Evolutionary conservation across 441 rosid genomes (phyloP).

Genomic region (Adansonia grandidieri): DNA sequence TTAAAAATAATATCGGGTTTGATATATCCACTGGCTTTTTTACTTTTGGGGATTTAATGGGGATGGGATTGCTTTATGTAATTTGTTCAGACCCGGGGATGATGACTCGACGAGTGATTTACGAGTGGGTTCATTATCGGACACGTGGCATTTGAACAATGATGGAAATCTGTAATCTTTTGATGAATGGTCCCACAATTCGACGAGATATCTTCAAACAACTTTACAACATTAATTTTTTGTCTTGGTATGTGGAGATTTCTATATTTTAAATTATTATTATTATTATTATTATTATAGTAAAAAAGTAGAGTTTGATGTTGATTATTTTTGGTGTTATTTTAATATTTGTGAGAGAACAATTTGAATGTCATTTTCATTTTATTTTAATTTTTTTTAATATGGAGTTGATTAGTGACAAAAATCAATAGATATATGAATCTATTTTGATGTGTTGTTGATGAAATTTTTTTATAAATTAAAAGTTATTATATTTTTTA

Average conservation of each 20-base stretch:
- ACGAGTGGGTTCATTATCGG: conserved; percentile 11
- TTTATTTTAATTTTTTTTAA: background rate
- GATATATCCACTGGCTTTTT: conserved; percentile 8
- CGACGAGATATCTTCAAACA: background rate
- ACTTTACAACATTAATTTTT: background rate
- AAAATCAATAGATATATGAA: background rate
- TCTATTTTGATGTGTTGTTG: too few relatives aligned
- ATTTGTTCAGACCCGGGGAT: conserved; percentile 29
- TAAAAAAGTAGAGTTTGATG: too few relatives aligned
- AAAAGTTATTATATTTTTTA: too few relatives aligned
- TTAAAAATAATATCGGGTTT: too few relatives aligned
- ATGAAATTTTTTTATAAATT: conserved; percentile 16
- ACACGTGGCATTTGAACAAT: conserved; percentile 37
- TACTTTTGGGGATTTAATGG: conserved; percentile 16
- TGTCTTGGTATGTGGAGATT: background rate
- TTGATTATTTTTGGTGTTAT: background rate
- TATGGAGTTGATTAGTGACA: background rate
- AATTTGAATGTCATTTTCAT: background rate
- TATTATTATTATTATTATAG: too few relatives aligned
- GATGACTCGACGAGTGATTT: conserved; percentile 23
- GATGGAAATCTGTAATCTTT: conserved; percentile 6
- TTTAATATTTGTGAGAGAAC: background rate
- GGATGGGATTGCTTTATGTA: conserved; percentile 12
- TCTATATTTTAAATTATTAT: too few relatives aligned
- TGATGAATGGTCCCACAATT: background rate